These are phyloP conservation scores for Thelonectria discophora DNA, from an alignment of 2,329 filamentous ascomycete species.

Conservation along the genomic window DNA sequence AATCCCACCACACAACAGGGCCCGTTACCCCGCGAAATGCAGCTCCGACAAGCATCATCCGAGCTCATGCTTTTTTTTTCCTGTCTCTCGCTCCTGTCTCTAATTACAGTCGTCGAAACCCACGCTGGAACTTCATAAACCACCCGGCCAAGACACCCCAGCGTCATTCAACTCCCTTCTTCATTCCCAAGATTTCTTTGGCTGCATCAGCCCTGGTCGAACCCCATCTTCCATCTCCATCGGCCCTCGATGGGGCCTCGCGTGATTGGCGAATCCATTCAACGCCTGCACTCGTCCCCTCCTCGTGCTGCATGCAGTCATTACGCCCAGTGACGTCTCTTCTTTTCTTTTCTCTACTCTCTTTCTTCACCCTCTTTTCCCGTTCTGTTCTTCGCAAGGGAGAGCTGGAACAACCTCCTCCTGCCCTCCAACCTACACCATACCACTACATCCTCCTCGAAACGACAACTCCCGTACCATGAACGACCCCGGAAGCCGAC, in stretches of 20 bases:
- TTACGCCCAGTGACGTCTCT: slow-evolving; percentile 28
- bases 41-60: too few species aligned
- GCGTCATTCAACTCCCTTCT: too few species aligned
- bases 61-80: too few species aligned
- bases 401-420: slow-evolving; percentile 18
- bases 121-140: too few species aligned
- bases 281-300: too few species aligned
- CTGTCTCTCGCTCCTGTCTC: too few species aligned
- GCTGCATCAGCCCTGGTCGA: neutral
- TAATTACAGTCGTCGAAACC: too few species aligned
- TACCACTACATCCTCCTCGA: slow-evolving; percentile 14
- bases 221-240: slow-evolving; percentile 26
- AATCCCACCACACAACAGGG: too few species aligned
- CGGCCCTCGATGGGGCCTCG: slow-evolving; percentile 22
- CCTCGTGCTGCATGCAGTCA: neutral
- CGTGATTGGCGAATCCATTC: slow-evolving; percentile 38
- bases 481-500: slow-evolving; percentile 39
- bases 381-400: slow-evolving; percentile 5
- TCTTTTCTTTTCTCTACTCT: neutral
- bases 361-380: neutral
- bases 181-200: too few species aligned
- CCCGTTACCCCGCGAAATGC: too few species aligned
- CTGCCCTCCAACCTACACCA: neutral
- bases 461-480: slow-evolving; percentile 28
- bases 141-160: too few species aligned